These are phyloP conservation scores for Galeopsis tetrahit DNA, from an alignment of 257 asterid species.

Conservation along the genomic window DNA sequence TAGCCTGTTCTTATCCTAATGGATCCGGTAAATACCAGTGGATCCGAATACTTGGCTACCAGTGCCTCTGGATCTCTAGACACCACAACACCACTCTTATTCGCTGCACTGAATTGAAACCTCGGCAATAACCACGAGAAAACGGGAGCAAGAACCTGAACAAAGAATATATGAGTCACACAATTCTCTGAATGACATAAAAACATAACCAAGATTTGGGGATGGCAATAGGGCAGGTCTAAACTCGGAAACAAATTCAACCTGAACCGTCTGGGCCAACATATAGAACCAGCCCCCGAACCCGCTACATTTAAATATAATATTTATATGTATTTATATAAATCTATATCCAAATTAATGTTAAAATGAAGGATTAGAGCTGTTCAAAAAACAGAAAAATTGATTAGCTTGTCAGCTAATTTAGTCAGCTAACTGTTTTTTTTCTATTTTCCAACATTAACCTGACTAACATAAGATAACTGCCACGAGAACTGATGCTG, in stretches of 20 bases:
- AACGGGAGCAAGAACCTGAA: conserved; percentile 83
- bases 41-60: conserved; percentile 87
- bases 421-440: neutral
- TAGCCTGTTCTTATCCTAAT: conserved; percentile 86
- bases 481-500: neutral
- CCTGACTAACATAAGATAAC: neutral
- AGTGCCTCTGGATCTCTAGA: conserved; percentile 85
- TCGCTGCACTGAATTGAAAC: conserved; percentile 89
- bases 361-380: no score
- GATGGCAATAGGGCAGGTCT: no score
- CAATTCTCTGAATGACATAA: no score
- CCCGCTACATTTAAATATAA: no score
- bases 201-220: no score
- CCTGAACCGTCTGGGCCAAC: no score
- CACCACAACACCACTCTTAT: conserved; percentile 67
- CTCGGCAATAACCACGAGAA: conserved; percentile 74
- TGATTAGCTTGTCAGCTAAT: neutral
- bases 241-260: no score
- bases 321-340: no score
- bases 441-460: neutral
- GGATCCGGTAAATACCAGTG: conserved; percentile 89
- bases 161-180: neutral
- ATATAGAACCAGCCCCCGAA: no score
- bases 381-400: no score
- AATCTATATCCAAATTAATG: no score